These are phyloP conservation scores for Acacia concinna DNA, from an alignment of 331 rosid species.

Conservation along the genomic window DNA sequence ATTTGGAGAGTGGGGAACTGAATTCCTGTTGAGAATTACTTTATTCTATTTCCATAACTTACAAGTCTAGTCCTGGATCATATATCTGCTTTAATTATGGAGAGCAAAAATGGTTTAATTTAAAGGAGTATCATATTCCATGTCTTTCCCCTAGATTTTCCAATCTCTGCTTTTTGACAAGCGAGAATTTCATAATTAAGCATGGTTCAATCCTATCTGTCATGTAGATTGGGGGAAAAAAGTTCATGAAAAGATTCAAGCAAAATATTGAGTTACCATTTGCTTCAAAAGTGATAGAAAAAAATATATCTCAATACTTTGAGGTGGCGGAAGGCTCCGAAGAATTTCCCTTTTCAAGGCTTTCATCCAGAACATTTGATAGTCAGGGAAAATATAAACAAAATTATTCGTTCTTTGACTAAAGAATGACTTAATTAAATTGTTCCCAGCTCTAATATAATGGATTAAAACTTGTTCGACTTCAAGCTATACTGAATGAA, in stretches of 20 bases:
- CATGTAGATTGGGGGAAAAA: background rate
- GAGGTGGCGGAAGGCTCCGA: background rate
- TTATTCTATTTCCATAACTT: constrained; percentile 6
- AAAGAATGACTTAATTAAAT: background rate
- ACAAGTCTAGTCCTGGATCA: background rate
- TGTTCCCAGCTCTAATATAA: background rate
- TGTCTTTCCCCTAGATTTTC: background rate
- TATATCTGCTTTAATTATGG: constrained; percentile 23
- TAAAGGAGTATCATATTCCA: background rate
- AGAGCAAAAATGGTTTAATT: background rate
- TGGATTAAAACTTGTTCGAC: background rate
- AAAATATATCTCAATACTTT: background rate
- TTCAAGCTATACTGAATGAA: background rate
- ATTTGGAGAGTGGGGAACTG: background rate
- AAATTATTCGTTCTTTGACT: background rate
- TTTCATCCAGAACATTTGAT: background rate
- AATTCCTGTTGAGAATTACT: background rate
- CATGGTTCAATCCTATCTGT: background rate
- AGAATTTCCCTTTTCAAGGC: background rate
- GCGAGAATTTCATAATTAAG: constrained; percentile 1
- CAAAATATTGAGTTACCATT: background rate
- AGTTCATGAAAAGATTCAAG: background rate
- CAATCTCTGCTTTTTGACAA: background rate
- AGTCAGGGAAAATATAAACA: background rate
- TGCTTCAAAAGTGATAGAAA: background rate